Base-by-base conservation (phyloP, 306 rosid genomes). In the Dryas alaskensis region DNA sequence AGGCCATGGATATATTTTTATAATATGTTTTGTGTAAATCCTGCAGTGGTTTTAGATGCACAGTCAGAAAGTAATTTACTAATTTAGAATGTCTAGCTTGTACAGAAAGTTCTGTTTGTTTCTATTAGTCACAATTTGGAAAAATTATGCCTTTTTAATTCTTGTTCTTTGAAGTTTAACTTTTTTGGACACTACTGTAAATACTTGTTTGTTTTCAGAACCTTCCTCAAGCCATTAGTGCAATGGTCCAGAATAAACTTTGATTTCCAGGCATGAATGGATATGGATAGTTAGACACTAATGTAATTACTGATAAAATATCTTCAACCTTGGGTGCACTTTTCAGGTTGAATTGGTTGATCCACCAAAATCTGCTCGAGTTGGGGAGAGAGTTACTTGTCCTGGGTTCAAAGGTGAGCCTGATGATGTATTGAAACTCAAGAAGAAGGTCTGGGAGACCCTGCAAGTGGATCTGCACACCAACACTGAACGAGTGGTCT, bases 361-460 rank as follows among this genome's bases (percentile, higher is more conserved):
- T 55, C 96, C 98, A 1, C 98, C 97, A 3, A 65, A 81, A 73
- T 82, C 86, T 57, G 97, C 98, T 60, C 10, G 5, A 0, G 85
- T 89, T 17, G 97, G 98, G 69, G 96, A 94, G 82, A 86, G 95
- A 80, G 69, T 91, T 13, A 81, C 80, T 14, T 89, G 88, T 79
- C 83, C 87, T 0, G 98, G 97, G 45, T 67, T 65, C 8, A 86
- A 81, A 78, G 97, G 98, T n/a, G 77, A 77, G 76, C 90, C 97
- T 6, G 97, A 91, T 66, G 88, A 84, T 17, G 77, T 89, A 17
- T 75, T 94, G 47, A 94, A 94, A 81, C 97, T 97, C 1, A 94
- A 94, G 86, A 94, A 91, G 89, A 91, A 88, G 77, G 92, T 94
- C 3, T 94, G 94, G 94, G 98, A 94, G 67, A 88, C 97, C 8